Percentiles rank a stretch among this genome's conserved stretches.
Evolutionary conservation across 805 yeast species (phyloP).

Genomic region (Metschnikowia drakensbergensis): DNA sequence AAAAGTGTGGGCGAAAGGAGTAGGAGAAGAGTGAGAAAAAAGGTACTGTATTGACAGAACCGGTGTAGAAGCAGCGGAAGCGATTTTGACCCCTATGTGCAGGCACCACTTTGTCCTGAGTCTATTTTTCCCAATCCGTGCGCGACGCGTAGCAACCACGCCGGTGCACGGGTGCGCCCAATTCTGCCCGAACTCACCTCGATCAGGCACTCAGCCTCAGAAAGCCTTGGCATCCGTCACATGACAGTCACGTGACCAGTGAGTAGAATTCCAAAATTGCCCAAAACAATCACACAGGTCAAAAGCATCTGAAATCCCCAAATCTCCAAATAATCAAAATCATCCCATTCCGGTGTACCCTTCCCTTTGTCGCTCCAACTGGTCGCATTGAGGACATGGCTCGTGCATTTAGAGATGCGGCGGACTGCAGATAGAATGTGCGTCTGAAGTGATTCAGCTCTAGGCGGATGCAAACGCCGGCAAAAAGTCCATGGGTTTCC

Average conservation of each 20-base stretch:
- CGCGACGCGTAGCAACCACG: constrained; percentile 7
- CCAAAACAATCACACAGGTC: too few relatives aligned
- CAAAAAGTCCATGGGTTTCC: neutral
- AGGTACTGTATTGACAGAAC: constrained; percentile 4
- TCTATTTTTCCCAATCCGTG: constrained; percentile 3
- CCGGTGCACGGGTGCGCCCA: neutral
- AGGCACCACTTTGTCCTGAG: neutral
- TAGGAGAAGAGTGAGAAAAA: constrained; percentile 3
- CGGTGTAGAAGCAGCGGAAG: constrained; percentile 3
- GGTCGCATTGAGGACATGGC: neutral
- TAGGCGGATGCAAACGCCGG: neutral
- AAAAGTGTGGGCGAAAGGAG: constrained; percentile 5
- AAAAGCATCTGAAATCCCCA: too few relatives aligned
- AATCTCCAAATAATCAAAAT: too few relatives aligned
- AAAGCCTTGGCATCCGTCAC: neutral
- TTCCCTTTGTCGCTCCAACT: neutral
- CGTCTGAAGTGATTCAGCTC: neutral
- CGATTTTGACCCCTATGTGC: neutral
- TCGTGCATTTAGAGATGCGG: neutral
- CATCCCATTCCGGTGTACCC: neutral
- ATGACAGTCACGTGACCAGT: neutral
- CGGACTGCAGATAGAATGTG: neutral
- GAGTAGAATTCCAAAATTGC: too few relatives aligned
- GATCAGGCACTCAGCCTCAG: neutral
- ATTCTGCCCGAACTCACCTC: neutral